Percentiles rank a stretch among this genome's conserved stretches.
phyloP scores from a whole-genome alignment of 2,329 filamentous ascomycete genomes.

The Hypoxylon sp. region DNA sequence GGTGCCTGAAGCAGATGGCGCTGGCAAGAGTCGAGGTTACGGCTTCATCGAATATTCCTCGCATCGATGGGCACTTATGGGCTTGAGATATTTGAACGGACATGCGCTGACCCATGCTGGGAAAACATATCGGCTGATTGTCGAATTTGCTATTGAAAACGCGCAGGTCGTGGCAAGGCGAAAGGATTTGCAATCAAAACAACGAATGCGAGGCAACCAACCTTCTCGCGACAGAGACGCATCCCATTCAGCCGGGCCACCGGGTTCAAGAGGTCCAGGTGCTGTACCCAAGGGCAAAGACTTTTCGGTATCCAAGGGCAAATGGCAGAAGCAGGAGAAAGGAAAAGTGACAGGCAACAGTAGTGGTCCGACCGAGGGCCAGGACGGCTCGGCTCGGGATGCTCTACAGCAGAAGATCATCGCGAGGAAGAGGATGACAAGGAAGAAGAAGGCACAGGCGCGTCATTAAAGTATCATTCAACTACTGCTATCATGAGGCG shows the following conservation, averaged over 20 bases:
- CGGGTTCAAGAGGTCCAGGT: constrained; percentile 13
- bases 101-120: constrained; percentile 72
- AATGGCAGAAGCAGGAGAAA: constrained; percentile 36
- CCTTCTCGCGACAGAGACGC: constrained; percentile 44
- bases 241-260: constrained; percentile 26
- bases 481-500: not conserved
- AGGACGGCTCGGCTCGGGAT: constrained; percentile 49
- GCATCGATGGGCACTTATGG: constrained; percentile 95
- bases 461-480: constrained; percentile 47
- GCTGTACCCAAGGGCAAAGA: constrained; percentile 47
- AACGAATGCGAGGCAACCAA: constrained; percentile 45
- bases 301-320: constrained; percentile 52
- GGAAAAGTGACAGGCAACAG: constrained; percentile 27
- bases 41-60: constrained; percentile 97
- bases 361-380: constrained; percentile 42
- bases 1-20: constrained; percentile 79
- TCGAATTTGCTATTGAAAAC: constrained; percentile 98
- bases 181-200: constrained; percentile 63
- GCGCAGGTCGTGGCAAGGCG: constrained; percentile 92
- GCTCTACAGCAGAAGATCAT: constrained; percentile 79
- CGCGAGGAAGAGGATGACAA: constrained; percentile 82
- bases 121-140: constrained; percentile 89
- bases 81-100: constrained; percentile 91
- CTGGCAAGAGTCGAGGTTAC: constrained; percentile 89
- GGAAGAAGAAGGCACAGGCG: constrained; percentile 71